Conservation (phyloP, 83 land plant species). For the Isoetes engelmannii region DNA sequence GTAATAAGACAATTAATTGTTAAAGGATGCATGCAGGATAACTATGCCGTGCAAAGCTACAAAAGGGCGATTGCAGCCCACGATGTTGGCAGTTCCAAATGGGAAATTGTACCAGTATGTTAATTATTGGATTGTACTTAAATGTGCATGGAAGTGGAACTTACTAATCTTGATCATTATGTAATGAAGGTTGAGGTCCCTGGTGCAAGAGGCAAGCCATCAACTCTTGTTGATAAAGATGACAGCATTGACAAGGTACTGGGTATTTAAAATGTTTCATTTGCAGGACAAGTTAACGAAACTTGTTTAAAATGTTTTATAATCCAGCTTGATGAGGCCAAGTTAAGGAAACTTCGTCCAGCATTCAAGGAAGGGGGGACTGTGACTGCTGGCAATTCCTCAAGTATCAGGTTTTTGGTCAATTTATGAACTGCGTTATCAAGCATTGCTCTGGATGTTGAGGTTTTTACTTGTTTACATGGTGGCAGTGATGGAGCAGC, state of each 20-base stretch:
- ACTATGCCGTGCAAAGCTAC: conserved; percentile 72
- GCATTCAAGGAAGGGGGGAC: conserved; percentile 82
- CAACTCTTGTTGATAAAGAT: conserved; percentile 64
- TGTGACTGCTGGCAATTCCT: conserved; percentile 96
- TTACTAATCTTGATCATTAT: background rate
- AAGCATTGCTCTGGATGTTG: background rate
- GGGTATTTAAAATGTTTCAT: background rate
- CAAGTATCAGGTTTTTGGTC: conserved; percentile 63
- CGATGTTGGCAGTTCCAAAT: conserved; percentile 60
- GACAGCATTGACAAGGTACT: conserved; percentile 77
- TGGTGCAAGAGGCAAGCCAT: conserved; percentile 72
- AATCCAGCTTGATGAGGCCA: conserved; percentile 75
- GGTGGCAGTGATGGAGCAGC: conserved; percentile 91
- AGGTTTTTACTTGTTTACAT: background rate
- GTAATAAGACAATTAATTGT: background rate
- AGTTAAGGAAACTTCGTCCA: conserved; percentile 77
- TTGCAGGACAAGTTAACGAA: background rate
- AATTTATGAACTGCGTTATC: background rate
- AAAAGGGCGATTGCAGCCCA: conserved; percentile 89
- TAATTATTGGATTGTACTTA: background rate
- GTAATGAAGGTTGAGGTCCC: conserved; percentile 68
- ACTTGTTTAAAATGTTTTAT: background rate
- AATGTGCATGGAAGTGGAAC: background rate
- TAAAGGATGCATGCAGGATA: conserved; percentile 43
- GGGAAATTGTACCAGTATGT: conserved; percentile 90